Evolutionary conservation across 805 yeast genomes (phyloP), one percentile per base, ranked within the genome.

Genomic region (Metschnikowia continentalis): DNA sequence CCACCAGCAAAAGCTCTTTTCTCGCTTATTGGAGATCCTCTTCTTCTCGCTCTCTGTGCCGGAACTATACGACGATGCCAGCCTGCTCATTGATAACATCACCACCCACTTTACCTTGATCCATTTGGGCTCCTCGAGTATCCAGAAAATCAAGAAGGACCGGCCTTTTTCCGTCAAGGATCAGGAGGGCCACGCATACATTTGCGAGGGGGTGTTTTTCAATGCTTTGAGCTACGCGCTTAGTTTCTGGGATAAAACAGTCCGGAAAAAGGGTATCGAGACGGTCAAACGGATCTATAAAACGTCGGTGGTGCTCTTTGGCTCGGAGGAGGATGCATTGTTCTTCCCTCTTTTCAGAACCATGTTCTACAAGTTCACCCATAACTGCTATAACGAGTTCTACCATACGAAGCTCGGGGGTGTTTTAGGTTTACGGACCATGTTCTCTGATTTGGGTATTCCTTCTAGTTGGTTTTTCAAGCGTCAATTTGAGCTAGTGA

Each of bases 401-500:
- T 92, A 88, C 68, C 88, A 87, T 64, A 78, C 84, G 33, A 94
- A 94, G 59, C 75, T 88, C 7, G 97, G 97, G 6, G 97, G 98
- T 37, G 84, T 92, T 36, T 62, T 88, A 26, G 98, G 99, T 20
- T 73, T 94, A 44, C 77, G 81, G 56, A 81, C 90, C 1, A 75
- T 92, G 73, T 76, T 90, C 36, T 78, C 79, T 41, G 94, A 86
- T 42, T 69, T 86, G 33, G 77, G 70, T 0, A 80, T 89, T 42
- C 88, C 96, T 0, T 71, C 82, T 3, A 70, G 75, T 1, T 90
- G 96, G 83, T 82, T 92, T 62, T 78, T 80, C 49, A 79, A 82
- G 42, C 79, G 92, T 35, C 96, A 90, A 62, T 78, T 87, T 57
- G 98, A 94, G 63, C 75, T 94, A 33, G 82, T 89, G 2, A 79